Conservation (phyloP, 129 eudicot genomes). For the Flaveria ramosissima region DNA sequence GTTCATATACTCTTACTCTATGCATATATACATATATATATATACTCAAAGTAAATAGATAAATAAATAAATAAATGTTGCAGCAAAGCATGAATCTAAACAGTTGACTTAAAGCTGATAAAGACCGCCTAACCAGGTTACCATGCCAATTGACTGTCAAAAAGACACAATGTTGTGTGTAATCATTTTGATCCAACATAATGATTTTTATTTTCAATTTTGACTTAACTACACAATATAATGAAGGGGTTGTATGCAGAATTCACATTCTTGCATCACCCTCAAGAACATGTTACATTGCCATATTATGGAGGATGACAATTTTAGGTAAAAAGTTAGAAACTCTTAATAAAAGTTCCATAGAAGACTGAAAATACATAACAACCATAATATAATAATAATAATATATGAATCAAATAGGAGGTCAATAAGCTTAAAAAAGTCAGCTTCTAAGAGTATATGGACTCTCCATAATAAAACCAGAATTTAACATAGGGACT, state of each 20-base stretch:
- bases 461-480: background rate
- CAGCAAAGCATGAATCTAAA: slow-evolving; percentile 28
- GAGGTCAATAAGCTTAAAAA: background rate
- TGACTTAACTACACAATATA: slow-evolving; percentile 13
- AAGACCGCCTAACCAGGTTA: slow-evolving; percentile 33
- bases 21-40: background rate
- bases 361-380: too few relatives aligned
- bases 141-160: slow-evolving; percentile 23
- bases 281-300: background rate
- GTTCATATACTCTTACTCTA: background rate
- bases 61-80: slow-evolving; percentile 15
- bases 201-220: slow-evolving; percentile 12
- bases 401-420: background rate
- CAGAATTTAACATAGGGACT: background rate
- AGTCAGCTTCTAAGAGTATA: background rate
- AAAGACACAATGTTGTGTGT: slow-evolving; percentile 25
- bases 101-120: slow-evolving; percentile 33
- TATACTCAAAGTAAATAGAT: background rate
- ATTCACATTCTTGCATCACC: slow-evolving; percentile 5
- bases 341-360: background rate
- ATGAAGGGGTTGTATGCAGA: background rate
- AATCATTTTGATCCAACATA: slow-evolving; percentile 13
- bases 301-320: background rate
- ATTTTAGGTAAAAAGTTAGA: background rate
- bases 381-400: background rate